A percentile compares a stretch with the other conserved stretches of the same genome.
Evolutionary conservation across 2,329 filamentous ascomycete species (phyloP).

Genomic region (Nemania abortiva): DNA sequence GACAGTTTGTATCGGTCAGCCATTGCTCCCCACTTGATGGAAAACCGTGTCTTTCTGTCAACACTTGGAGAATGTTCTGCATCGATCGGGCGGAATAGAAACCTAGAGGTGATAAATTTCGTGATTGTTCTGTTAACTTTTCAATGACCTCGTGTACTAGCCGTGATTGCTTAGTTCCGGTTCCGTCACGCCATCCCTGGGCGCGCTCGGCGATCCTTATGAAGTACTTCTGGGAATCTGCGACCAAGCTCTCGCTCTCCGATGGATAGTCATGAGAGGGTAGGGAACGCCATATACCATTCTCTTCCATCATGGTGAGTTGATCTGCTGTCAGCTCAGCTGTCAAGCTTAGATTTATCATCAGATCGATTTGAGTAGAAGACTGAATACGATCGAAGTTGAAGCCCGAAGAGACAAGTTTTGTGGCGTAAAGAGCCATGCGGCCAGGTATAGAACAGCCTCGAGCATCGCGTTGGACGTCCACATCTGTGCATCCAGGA

Average conservation of each 20-base stretch:
- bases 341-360: conserved; percentile 65
- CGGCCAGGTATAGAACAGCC: conserved; percentile 80
- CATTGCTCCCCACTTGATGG: conserved; percentile 60
- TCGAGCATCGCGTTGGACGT: conserved; percentile 68
- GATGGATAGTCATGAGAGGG: conserved; percentile 52
- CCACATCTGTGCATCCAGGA: conserved; percentile 35
- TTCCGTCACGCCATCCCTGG: conserved; percentile 55
- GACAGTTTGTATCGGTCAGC: conserved; percentile 59
- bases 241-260: conserved; percentile 60
- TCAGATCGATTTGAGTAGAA: conserved; percentile 61
- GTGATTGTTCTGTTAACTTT: conserved; percentile 60
- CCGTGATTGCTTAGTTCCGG: conserved; percentile 51
- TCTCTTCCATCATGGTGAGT: conserved; percentile 58
- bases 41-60: conserved; percentile 62
- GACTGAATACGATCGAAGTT: conserved; percentile 56
- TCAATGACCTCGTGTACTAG: conserved; percentile 58
- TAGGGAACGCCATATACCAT: conserved; percentile 62
- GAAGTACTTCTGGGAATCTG: conserved; percentile 56
- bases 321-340: conserved; percentile 67
- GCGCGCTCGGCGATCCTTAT: conserved; percentile 51
- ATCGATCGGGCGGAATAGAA: conserved; percentile 67
- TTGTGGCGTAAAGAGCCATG: conserved; percentile 77
- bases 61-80: conserved; percentile 61
- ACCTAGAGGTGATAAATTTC: conserved; percentile 56
- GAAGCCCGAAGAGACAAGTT: conserved; percentile 63